A percentile compares a stretch with the other conserved stretches of the same genome.
Evolutionary conservation across 108 stramenopile species (phyloP).

Genomic region (Schizochytrium sp.): DNA sequence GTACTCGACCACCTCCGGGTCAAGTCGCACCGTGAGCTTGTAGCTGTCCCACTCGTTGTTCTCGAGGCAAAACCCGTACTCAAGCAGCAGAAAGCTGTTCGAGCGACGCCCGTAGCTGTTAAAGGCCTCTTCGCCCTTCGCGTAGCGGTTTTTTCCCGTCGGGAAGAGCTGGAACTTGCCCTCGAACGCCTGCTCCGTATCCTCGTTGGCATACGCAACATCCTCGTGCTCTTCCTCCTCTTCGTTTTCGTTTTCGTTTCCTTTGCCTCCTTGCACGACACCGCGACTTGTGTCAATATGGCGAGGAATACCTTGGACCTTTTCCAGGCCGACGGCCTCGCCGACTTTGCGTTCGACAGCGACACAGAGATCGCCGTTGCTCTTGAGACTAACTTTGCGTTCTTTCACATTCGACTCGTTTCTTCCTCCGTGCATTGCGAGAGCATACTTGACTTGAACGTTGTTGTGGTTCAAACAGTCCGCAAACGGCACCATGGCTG

Average conservation of each 20-base stretch:
- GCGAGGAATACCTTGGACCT: no score
- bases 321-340: no score
- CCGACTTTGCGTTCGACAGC: neutral
- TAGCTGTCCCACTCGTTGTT: slow-evolving; percentile 46
- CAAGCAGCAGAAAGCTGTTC: slow-evolving; percentile 49
- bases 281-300: no score
- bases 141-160: slow-evolving; percentile 33
- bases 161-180: slow-evolving; percentile 36
- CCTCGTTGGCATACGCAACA: neutral
- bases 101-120: slow-evolving; percentile 54
- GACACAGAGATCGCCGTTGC: slow-evolving; percentile 1
- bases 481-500: slow-evolving; percentile 56
- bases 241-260: no score
- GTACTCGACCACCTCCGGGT: neutral
- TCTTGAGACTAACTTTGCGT: slow-evolving; percentile 31
- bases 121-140: slow-evolving; percentile 38
- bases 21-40: neutral
- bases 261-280: no score
- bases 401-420: neutral
- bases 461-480: slow-evolving; percentile 59
- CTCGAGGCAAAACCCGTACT: slow-evolving; percentile 55
- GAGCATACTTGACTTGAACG: slow-evolving; percentile 42
- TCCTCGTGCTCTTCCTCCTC: neutral
- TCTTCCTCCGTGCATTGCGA: neutral
- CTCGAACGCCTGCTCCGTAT: neutral